Conservation (phyloP, 768 basidiomycete genomes). For the Rhodotorula paludigena region DNA sequence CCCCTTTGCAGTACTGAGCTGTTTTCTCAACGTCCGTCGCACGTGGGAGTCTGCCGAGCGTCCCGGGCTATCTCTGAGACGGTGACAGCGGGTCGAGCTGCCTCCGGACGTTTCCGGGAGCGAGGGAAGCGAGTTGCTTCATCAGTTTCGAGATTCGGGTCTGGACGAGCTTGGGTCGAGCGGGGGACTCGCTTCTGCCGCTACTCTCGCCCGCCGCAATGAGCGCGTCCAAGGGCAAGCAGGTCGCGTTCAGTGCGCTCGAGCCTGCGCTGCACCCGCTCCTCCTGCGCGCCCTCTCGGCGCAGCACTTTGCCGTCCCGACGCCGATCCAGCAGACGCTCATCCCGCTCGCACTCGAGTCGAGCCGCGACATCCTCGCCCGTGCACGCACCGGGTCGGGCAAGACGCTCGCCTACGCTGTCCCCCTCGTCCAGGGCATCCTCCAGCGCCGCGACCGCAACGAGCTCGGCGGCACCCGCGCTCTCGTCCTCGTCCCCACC, state of each 20-base stretch:
- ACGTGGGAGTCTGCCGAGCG: too few relatives aligned
- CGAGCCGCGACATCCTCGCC: constrained; percentile 77
- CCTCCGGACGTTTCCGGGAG: too few relatives aligned
- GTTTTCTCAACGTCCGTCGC: too few relatives aligned
- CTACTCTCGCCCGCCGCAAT: not conserved
- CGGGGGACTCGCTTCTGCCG: not conserved
- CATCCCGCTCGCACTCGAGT: constrained; percentile 85
- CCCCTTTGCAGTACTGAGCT: too few relatives aligned
- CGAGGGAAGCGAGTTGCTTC: too few relatives aligned
- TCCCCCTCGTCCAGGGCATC: constrained; percentile 85
- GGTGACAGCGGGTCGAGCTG: too few relatives aligned
- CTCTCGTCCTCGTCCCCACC: constrained; percentile 61
- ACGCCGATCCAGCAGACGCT: constrained; percentile 87
- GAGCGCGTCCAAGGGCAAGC: not conserved
- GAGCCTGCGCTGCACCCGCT: constrained; percentile 33
- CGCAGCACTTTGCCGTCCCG: constrained; percentile 81
- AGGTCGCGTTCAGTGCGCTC: constrained; percentile 15
- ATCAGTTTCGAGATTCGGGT: too few relatives aligned
- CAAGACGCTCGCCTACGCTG: constrained; percentile 92
- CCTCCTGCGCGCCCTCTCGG: constrained; percentile 79
- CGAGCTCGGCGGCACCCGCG: constrained; percentile 55
- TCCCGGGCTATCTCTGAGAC: too few relatives aligned
- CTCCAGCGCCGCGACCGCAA: constrained; percentile 47
- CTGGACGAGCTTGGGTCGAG: not conserved
- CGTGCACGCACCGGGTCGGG: constrained; percentile 92